Evolutionary conservation across 1,284 basidiomycete species (phyloP), one percentile per base, ranked within the genome.

Genomic region (Cerioporus squamosus): DNA sequence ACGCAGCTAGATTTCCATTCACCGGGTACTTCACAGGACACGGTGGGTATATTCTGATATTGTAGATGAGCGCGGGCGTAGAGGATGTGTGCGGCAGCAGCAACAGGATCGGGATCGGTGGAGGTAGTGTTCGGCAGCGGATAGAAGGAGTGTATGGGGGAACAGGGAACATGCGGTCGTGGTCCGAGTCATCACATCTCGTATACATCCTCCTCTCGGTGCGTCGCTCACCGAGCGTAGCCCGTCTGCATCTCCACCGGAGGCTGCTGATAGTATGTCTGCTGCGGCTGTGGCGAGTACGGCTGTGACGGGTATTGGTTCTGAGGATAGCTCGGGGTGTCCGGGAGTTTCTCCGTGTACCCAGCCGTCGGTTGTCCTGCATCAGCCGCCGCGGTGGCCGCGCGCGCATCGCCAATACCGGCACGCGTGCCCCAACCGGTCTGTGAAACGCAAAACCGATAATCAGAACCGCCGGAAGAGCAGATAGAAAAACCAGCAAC

Each of bases 401-500:
- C 84, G 5, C 85, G 79, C 1, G 85, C 85, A 77, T 93, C 90
- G 71, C 91, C 93, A 69, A 96, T 92, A 78, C 94, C 94, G 8
- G 92, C 83, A 72, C 94, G 88, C 20, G 94, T 96, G 53, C 93
- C 94, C 94, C 94, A 96, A 59, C 88, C 92, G 70, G 92, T 94
- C 86, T 90, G 40, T 18, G 12, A 51, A 29, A 29, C 20, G 31
- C n/a, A 12, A 7, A 17, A 36, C 18, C 7, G 17, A 3, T 36
- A 18, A n/a, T 36, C 22, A 50, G 44, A 33, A 39, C 29, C 29
- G n/a, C 8, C 14, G 23, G 23, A 46, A 14, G 52, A n/a, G 4
- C 52, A 39, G 5, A 36, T 18, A 33, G 5, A 2, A 23, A 38
- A 49, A 23, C 43, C 24, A 15, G 18, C 6, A 1, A 65, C 69